These are phyloP conservation scores for Curvularia hawaiiensis DNA, from an alignment of 2,329 filamentous ascomycete species.

Conservation along the genomic window DNA sequence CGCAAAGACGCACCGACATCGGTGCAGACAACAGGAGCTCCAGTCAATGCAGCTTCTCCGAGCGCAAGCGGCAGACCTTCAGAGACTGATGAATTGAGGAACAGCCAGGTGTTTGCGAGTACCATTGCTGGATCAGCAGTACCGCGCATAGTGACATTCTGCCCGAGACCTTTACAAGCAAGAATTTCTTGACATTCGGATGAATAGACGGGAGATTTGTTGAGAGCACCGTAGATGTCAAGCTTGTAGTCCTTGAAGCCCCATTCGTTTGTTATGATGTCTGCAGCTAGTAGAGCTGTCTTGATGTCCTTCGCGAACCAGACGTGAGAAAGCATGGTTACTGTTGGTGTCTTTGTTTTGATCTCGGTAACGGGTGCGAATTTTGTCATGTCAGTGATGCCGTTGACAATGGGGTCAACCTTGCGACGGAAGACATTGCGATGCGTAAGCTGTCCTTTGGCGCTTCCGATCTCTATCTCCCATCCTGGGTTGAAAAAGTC, in stretches of 20 bases:
- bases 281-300: slow-evolving; percentile 66
- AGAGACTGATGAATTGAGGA: slow-evolving; percentile 62
- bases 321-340: slow-evolving; percentile 69
- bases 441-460: slow-evolving; percentile 61
- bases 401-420: slow-evolving; percentile 69
- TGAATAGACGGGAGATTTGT: slow-evolving; percentile 66
- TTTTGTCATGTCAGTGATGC: slow-evolving; percentile 67
- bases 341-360: slow-evolving; percentile 63
- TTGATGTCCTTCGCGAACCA: slow-evolving; percentile 68
- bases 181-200: slow-evolving; percentile 64
- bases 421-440: slow-evolving; percentile 63
- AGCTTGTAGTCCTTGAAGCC: slow-evolving; percentile 69
- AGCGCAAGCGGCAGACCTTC: slow-evolving; percentile 63
- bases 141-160: slow-evolving; percentile 58
- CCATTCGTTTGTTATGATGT: slow-evolving; percentile 69
- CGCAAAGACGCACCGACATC: slow-evolving; percentile 62
- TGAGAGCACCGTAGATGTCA: slow-evolving; percentile 67
- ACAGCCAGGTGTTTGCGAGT: slow-evolving; percentile 50
- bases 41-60: slow-evolving; percentile 63
- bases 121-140: slow-evolving; percentile 60
- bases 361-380: slow-evolving; percentile 66
- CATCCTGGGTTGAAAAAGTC: slow-evolving; percentile 69
- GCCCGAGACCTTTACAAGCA: slow-evolving; percentile 59
- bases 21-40: slow-evolving; percentile 62
- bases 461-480: slow-evolving; percentile 66